A percentile compares a stretch with the other conserved stretches of the same genome.
Evolutionary conservation across 345 rosid species (phyloP).

Genomic region (Turritis glabra): DNA sequence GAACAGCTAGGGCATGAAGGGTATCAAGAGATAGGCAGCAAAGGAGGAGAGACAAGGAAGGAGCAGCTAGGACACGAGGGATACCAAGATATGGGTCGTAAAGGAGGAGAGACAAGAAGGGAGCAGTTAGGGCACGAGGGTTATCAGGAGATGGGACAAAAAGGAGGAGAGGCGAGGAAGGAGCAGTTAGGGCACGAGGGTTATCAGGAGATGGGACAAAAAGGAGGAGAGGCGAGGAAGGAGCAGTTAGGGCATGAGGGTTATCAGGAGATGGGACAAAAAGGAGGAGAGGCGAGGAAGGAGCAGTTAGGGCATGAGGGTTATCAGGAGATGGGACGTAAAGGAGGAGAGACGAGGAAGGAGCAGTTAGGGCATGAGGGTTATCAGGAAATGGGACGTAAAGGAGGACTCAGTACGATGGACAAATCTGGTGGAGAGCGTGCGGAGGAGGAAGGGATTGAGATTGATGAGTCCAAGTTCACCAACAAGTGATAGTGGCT

Average conservation of each 20-base stretch:
- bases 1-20: constrained; percentile 58
- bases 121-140: constrained; percentile 62
- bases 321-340: constrained; percentile 55
- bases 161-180: constrained; percentile 60
- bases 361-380: constrained; percentile 76
- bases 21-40: constrained; percentile 52
- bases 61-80: constrained; percentile 74
- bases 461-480: constrained; percentile 72
- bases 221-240: constrained; percentile 61
- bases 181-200: constrained; percentile 59
- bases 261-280: constrained; percentile 65
- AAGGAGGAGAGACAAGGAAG: constrained; percentile 62
- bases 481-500: constrained; percentile 30
- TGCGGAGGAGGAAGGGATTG: constrained; percentile 59
- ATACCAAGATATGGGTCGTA: constrained; percentile 65
- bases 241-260: constrained; percentile 73
- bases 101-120: constrained; percentile 57
- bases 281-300: constrained; percentile 57
- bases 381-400: constrained; percentile 72
- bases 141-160: constrained; percentile 55
- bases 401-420: constrained; percentile 63
- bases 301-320: constrained; percentile 61
- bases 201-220: constrained; percentile 52
- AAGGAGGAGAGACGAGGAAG: constrained; percentile 67
- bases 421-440: constrained; percentile 67